These are phyloP conservation scores for Suillus placidus DNA, from an alignment of 768 basidiomycete genomes.

Conservation along the genomic window DNA sequence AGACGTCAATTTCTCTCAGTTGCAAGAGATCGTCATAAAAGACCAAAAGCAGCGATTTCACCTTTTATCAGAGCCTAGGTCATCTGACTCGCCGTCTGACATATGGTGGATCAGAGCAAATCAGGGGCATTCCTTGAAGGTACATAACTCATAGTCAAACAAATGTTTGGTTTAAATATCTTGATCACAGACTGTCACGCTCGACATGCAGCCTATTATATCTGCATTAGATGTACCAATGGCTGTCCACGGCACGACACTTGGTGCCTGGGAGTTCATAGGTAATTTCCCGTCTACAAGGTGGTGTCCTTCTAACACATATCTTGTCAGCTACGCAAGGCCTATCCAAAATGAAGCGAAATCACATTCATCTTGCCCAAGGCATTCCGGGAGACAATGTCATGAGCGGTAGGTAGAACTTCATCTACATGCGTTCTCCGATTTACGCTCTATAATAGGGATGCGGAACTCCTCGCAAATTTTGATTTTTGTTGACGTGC, in stretches of 20 bases:
- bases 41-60: constrained; percentile 72
- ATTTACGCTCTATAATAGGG: constrained; percentile 45
- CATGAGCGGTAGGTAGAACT: constrained; percentile 66
- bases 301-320: not conserved
- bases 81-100: constrained; percentile 32
- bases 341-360: constrained; percentile 82
- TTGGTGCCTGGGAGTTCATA: constrained; percentile 70
- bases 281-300: constrained; percentile 40
- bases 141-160: constrained; percentile 28
- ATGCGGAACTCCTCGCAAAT: constrained; percentile 81
- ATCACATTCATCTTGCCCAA: constrained; percentile 93
- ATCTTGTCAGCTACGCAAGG: constrained; percentile 61
- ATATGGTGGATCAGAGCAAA: constrained; percentile 91
- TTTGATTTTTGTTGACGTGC: constrained; percentile 79
- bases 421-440: not conserved
- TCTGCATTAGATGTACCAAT: constrained; percentile 68
- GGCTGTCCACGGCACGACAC: constrained; percentile 83
- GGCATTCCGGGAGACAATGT: constrained; percentile 66
- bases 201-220: constrained; percentile 64
- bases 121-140: constrained; percentile 88
- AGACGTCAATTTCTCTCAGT: constrained; percentile 50
- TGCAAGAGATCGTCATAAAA: constrained; percentile 65
- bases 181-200: constrained; percentile 56
- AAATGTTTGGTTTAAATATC: not conserved
- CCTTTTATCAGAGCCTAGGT: constrained; percentile 53